Base-by-base conservation (phyloP, 129 eudicot genomes). In the Centaurea solstitialis region DNA sequence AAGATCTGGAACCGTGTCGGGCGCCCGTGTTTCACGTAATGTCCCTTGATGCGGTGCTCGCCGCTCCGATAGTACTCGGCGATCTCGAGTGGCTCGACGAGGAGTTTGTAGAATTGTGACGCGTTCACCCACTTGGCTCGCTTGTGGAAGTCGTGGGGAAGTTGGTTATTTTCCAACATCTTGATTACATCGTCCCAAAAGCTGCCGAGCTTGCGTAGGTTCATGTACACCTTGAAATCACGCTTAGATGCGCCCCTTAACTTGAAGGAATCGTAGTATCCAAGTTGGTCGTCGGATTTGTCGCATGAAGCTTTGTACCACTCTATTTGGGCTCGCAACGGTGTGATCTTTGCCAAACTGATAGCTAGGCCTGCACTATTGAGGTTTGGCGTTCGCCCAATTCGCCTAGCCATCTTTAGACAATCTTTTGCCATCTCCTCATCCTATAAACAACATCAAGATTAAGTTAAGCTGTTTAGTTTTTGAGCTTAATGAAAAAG, bases 1-100 rank as follows among this genome's bases (percentile, higher is more conserved):
- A 94, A 87, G 5, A 92, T 79, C 82, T 84, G 82, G 38, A 86
- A 91, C 83, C 97, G 77, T 76, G 85, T 79, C 7, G 82, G 86
- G 78, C 98, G 79, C 8, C 98, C 97, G 18, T 88, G 78, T 71
- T 79, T 84, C n/a, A 94, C 26, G 72, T 94, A 94, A 66, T 94
- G 97, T 4, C 98, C 98, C 35, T 70, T 86, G 76, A 24, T 75
- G 57, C 70, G 62, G 71, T 94, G 93, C 57, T 72, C 76, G 0
- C 90, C 88, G 15, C 83, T 87, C 7, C 93, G 79, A 73, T 94
- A 94, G 71, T 94, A 94, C 72, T 94, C 98, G 15, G 98, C 99
- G 0, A 95, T 92, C 38, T 95, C 99, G 30, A 95, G 83, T 7
- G 99, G 99, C 90, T 95, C 99, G 0, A 95, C 93, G 0, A 95